Conservation (phyloP, 148 eudicot genomes). For the Suaeda aralocaspica region DNA sequence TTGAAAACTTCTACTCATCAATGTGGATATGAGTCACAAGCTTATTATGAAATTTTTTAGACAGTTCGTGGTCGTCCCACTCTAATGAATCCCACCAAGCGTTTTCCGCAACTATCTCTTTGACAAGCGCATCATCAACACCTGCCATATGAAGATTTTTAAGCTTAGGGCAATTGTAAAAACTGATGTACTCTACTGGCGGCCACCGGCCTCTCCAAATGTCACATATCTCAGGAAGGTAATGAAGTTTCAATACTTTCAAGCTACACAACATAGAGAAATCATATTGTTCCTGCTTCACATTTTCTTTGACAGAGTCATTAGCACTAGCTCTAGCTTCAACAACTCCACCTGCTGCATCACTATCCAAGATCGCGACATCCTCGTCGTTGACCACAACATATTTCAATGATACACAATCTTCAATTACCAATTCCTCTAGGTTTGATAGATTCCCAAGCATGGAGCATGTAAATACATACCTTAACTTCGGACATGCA, state of each 20-base stretch:
- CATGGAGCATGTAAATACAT: constrained; percentile 19
- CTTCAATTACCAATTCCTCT: constrained; percentile 30
- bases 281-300: too few relatives aligned
- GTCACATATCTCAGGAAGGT: constrained; percentile 19
- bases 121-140: constrained; percentile 14
- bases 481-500: constrained; percentile 28
- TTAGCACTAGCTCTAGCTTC: too few relatives aligned
- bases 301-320: too few relatives aligned
- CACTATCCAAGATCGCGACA: not conserved
- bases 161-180: constrained; percentile 26
- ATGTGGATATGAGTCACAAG: constrained; percentile 5
- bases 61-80: constrained; percentile 17
- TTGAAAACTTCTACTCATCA: too few relatives aligned
- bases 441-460: constrained; percentile 14
- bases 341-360: too few relatives aligned
- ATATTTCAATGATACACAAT: constrained; percentile 25
- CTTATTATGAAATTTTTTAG: constrained; percentile 2
- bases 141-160: constrained; percentile 18
- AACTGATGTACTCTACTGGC: constrained; percentile 15
- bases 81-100: constrained; percentile 30
- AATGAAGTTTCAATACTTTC: constrained; percentile 23
- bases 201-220: constrained; percentile 27
- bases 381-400: constrained; percentile 8
- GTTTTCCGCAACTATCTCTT: constrained; percentile 25
- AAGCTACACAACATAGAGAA: constrained; percentile 9